Evolutionary conservation across 305 asterid genomes (phyloP).

Genomic region (Salvia sclarea): DNA sequence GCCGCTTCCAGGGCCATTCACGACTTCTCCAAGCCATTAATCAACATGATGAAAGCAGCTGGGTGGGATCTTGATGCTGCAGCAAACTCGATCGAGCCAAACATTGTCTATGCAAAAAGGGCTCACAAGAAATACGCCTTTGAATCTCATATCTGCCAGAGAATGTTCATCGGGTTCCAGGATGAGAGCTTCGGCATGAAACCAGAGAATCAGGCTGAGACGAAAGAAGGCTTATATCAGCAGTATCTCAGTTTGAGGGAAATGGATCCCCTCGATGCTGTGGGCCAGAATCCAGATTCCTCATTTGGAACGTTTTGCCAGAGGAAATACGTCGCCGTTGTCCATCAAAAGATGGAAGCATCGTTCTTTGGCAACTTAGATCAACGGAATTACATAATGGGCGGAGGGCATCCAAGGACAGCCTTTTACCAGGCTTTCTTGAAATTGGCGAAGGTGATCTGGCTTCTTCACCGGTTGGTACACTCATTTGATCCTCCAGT

Average conservation of each 20-base stretch:
- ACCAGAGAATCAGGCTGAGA: conserved; percentile 36
- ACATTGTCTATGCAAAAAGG: conserved; percentile 71
- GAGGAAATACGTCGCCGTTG: conserved; percentile 64
- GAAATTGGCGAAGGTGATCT: conserved; percentile 80
- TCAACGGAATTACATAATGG: conserved; percentile 63
- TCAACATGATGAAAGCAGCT: conserved; percentile 99
- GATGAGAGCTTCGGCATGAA: conserved; percentile 65
- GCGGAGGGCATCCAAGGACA: conserved; percentile 97
- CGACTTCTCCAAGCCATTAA: conserved; percentile 91
- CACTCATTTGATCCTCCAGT: conserved; percentile 82
- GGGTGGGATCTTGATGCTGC: conserved; percentile 99
- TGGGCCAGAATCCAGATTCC: conserved; percentile 76
- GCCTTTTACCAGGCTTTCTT: conserved; percentile 94
- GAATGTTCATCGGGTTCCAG: conserved; percentile 91
- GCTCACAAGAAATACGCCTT: conserved; percentile 98
- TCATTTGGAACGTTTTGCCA: conserved; percentile 77
- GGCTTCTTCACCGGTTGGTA: conserved; percentile 90
- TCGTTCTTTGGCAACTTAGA: conserved; percentile 91
- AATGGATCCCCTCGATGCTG: conserved; percentile 85
- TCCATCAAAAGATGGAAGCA: conserved; percentile 93
- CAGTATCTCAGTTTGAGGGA: conserved; percentile 78
- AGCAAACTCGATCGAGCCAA: conserved; percentile 84
- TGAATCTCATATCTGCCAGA: conserved; percentile 91
- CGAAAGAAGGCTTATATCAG: conserved; percentile 57
- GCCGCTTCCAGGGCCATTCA: conserved; percentile 85